Percentiles rank a stretch among this genome's conserved stretches.
These are phyloP conservation scores for Trypanosoma brucei DNA, from an alignment of 208 protist species.

Conservation along the genomic window DNA sequence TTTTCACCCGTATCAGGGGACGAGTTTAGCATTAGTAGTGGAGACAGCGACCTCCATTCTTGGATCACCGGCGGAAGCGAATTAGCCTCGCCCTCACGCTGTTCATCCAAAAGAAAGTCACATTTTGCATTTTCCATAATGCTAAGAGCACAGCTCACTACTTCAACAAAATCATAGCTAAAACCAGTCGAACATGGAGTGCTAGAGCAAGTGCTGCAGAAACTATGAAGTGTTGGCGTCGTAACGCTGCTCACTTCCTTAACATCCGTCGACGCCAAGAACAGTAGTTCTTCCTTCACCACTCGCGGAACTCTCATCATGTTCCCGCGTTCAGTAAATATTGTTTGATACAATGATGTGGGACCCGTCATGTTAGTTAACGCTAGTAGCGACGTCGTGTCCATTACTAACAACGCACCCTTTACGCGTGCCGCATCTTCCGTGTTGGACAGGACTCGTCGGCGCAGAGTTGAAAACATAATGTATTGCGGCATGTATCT, in stretches of 20 bases:
- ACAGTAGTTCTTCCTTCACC: slow-evolving; percentile 38
- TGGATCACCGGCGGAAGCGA: slow-evolving; percentile 29
- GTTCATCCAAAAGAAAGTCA: slow-evolving; percentile 61
- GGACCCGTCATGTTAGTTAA: slow-evolving; percentile 32
- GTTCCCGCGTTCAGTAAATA: slow-evolving; percentile 54
- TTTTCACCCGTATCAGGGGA: slow-evolving; percentile 36
- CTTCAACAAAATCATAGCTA: slow-evolving; percentile 7
- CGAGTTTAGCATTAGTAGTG: slow-evolving; percentile 12
- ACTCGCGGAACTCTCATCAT: slow-evolving; percentile 69
- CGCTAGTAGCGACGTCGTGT: slow-evolving; percentile 53
- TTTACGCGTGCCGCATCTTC: slow-evolving; percentile 23
- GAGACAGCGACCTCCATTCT: slow-evolving; percentile 35
- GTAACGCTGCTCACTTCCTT: slow-evolving; percentile 3
- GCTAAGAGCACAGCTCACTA: slow-evolving; percentile 39
- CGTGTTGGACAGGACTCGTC: slow-evolving; percentile 24
- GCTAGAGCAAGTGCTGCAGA: slow-evolving; percentile 12
- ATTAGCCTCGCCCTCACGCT: slow-evolving; percentile 40
- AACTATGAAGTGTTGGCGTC: slow-evolving; percentile 6
- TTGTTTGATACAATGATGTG: slow-evolving; percentile 33
- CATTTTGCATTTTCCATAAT: slow-evolving; percentile 54
- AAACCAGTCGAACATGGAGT: not conserved
- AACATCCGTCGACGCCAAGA: not conserved
- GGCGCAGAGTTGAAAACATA: slow-evolving; percentile 32
- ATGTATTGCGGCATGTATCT: slow-evolving; percentile 34
- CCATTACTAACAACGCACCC: slow-evolving; percentile 56